Conservation (phyloP, 2,329 filamentous ascomycete species). For the Epichloe bromicola region DNA sequence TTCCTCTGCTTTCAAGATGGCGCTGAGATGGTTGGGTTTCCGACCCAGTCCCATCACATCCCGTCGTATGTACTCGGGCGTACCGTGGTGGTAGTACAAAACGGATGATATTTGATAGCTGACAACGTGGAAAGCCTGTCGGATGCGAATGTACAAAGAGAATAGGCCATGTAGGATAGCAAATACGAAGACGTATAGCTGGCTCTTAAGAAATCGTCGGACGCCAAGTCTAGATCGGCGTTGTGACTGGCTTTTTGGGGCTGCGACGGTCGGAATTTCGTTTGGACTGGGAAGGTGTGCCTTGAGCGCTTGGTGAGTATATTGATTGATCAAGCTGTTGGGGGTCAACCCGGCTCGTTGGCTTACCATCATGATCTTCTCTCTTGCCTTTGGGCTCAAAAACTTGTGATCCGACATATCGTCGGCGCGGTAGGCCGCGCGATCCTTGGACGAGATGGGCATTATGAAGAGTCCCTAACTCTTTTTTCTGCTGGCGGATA, state of each 20-base stretch:
- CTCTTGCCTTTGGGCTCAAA: slow-evolving; percentile 22
- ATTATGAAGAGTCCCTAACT: slow-evolving; percentile 12
- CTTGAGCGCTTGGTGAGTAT: slow-evolving; percentile 16
- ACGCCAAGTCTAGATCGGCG: slow-evolving; percentile 38
- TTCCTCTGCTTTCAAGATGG: slow-evolving; percentile 65
- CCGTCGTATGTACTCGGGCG: slow-evolving; percentile 79
- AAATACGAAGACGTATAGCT: slow-evolving; percentile 56
- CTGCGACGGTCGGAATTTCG: slow-evolving; percentile 17
- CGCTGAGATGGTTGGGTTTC: slow-evolving; percentile 75
- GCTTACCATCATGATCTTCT: slow-evolving; percentile 24
- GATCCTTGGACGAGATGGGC: slow-evolving; percentile 24
- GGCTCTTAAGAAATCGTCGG: slow-evolving; percentile 45
- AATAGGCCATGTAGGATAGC: slow-evolving; percentile 67
- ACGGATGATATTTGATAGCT: slow-evolving; percentile 67
- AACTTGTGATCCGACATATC: slow-evolving; percentile 21
- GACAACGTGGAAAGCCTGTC: slow-evolving; percentile 67
- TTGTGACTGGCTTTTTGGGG: slow-evolving; percentile 14
- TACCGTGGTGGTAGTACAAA: slow-evolving; percentile 89
- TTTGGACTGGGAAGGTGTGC: slow-evolving; percentile 23
- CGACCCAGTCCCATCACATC: slow-evolving; percentile 66
- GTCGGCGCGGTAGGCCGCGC: slow-evolving; percentile 27
- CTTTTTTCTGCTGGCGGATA: no score
- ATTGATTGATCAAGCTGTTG: not conserved
- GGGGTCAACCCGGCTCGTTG: not conserved
- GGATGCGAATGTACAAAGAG: slow-evolving; percentile 73